phyloP scores from a whole-genome alignment of 2,329 filamentous ascomycete species.

The Peltaster fructicola region DNA sequence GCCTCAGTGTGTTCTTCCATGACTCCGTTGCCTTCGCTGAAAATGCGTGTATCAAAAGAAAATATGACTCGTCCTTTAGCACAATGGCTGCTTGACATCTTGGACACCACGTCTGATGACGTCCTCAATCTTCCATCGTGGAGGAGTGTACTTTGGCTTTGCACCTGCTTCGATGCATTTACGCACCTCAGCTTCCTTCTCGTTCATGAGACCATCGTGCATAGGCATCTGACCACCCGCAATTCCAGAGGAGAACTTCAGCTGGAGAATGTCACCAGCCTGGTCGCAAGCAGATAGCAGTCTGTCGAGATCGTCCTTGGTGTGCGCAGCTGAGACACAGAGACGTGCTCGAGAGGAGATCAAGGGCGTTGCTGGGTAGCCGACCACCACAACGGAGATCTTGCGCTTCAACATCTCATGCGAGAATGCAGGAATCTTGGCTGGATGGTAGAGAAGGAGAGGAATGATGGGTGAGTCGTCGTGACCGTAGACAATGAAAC shows the following conservation, averaged over 20 bases:
- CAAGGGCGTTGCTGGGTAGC: conserved; percentile 88
- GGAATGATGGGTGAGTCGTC: conserved; percentile 97
- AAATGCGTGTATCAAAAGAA: too few relatives aligned
- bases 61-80: too few relatives aligned
- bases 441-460: conserved; percentile 89
- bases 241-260: conserved; percentile 94
- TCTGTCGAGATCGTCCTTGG: conserved; percentile 92
- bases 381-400: conserved; percentile 92
- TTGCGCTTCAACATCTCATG: conserved; percentile 97
- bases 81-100: conserved; percentile 56
- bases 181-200: conserved; percentile 52
- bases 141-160: conserved; percentile 38
- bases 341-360: conserved; percentile 90
- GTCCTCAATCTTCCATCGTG: conserved; percentile 63
- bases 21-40: too few relatives aligned
- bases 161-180: conserved; percentile 32
- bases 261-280: conserved; percentile 74
- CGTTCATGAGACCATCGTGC: conserved; percentile 49
- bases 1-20: too few relatives aligned
- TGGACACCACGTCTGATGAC: conserved; percentile 56
- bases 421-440: conserved; percentile 95
- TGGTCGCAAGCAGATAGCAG: conserved; percentile 80
- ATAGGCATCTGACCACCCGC: conserved; percentile 71
- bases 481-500: conserved; percentile 91
- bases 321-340: conserved; percentile 90